phyloP scores from a whole-genome alignment of 2,329 filamentous ascomycete species.

The Xylaria sp. region DNA sequence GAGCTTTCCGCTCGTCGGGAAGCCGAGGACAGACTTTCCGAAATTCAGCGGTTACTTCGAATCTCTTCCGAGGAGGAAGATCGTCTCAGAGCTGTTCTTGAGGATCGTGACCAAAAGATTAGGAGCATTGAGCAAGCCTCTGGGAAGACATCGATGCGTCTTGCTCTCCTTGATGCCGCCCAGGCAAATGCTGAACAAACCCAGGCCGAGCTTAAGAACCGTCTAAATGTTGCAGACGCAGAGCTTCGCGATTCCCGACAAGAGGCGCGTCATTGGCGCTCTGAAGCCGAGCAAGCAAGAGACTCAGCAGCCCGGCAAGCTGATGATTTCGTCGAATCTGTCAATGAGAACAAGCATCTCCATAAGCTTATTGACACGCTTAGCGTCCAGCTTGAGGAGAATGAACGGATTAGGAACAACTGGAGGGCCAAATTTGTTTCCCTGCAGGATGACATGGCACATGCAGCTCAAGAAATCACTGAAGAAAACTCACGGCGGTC shows the following conservation, averaged over 20 bases:
- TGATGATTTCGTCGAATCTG: conserved; percentile 59
- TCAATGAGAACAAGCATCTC: conserved; percentile 76
- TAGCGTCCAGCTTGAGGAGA: conserved; percentile 83
- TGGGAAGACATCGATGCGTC: conserved; percentile 67
- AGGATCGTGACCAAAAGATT: conserved; percentile 75
- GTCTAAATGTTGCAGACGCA: conserved; percentile 62
- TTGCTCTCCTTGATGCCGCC: conserved; percentile 74
- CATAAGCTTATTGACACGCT: conserved; percentile 78
- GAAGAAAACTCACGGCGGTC: conserved; percentile 83
- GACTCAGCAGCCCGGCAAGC: conserved; percentile 61
- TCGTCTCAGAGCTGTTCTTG: conserved; percentile 71
- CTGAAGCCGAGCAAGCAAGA: conserved; percentile 68
- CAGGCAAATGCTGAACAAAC: conserved; percentile 66
- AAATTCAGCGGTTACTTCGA: conserved; percentile 75
- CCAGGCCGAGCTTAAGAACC: conserved; percentile 65
- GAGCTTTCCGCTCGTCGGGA: conserved; percentile 71
- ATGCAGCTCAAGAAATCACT: conserved; percentile 80
- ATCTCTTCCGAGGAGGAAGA: conserved; percentile 78
- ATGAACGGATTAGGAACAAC: conserved; percentile 81
- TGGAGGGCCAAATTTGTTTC: conserved; percentile 87
- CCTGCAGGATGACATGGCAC: conserved; percentile 87
- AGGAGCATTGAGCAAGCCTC: conserved; percentile 66
- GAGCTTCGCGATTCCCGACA: conserved; percentile 66
- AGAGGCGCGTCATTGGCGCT: conserved; percentile 69
- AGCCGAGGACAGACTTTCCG: conserved; percentile 77